Conservation (phyloP, 2,329 filamentous ascomycete species). For the Cladosporium halotolerans region DNA sequence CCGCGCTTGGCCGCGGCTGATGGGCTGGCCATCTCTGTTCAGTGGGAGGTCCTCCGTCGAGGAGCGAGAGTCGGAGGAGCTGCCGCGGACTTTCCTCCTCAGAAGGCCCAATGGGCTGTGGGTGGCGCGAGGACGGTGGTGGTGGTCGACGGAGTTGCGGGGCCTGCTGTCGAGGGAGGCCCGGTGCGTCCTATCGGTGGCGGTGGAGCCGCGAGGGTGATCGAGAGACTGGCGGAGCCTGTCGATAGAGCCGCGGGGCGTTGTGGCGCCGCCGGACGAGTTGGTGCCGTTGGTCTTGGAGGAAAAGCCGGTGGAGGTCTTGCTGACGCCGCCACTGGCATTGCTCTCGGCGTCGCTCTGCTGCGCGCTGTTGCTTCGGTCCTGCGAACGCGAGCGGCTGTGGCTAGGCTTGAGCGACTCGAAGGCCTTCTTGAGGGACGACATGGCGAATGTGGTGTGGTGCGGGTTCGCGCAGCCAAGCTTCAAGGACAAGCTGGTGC, state of each 20-base stretch:
- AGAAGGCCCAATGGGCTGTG: constrained; percentile 30
- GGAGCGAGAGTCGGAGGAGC: constrained; percentile 29
- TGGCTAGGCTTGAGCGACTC: constrained; percentile 36
- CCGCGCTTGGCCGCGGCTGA: constrained; percentile 45
- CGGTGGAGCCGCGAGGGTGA: background rate
- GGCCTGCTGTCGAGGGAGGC: constrained; percentile 4
- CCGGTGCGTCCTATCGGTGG: background rate
- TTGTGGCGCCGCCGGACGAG: background rate
- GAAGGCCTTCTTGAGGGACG: constrained; percentile 43
- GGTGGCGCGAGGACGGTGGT: constrained; percentile 20
- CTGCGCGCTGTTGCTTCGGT: background rate
- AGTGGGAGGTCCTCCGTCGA: constrained; percentile 36
- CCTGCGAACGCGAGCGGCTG: constrained; percentile 6
- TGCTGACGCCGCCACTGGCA: constrained; percentile 8
- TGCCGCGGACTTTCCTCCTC: constrained; percentile 24
- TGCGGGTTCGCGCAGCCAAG: background rate
- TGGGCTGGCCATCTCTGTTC: constrained; percentile 44
- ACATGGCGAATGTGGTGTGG: constrained; percentile 17
- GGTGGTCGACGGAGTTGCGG: constrained; percentile 22
- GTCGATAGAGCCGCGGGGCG: constrained; percentile 14
- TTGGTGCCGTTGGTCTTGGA: constrained; percentile 18
- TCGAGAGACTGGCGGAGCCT: constrained; percentile 9
- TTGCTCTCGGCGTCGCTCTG: constrained; percentile 6
- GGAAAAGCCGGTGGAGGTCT: constrained; percentile 19
- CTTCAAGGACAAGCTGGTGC: constrained; percentile 3